phyloP scores from a whole-genome alignment of 192 early-diverging fungal genomes.

The Entomortierella beljakovae region DNA sequence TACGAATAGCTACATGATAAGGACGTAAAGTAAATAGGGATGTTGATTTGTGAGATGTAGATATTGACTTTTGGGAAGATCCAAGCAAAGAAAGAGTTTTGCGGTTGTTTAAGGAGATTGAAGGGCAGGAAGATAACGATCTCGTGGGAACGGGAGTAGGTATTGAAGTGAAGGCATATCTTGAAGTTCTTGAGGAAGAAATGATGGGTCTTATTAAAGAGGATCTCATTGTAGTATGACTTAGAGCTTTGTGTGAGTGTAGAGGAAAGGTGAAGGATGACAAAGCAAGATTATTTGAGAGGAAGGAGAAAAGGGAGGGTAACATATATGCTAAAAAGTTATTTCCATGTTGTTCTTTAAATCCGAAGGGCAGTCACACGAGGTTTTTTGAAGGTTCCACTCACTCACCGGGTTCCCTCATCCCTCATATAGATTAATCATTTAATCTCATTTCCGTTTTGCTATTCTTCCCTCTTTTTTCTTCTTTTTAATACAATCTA shows the following conservation, averaged over 20 bases:
- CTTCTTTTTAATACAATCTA: conserved; percentile 51
- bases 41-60: neutral
- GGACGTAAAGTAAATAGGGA: conserved; percentile 6
- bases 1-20: conserved; percentile 39
- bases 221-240: neutral
- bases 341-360: too few species aligned
- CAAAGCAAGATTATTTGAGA: neutral
- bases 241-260: neutral
- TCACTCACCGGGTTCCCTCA: neutral
- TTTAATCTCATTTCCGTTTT: neutral
- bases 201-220: neutral
- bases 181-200: neutral
- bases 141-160: neutral
- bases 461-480: neutral
- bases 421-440: neutral
- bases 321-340: neutral
- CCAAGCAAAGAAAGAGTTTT: neutral
- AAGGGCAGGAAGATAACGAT: neutral
- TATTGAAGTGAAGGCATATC: neutral
- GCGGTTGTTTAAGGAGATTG: neutral
- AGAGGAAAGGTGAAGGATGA: neutral
- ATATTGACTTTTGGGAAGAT: neutral
- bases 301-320: neutral
- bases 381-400: neutral
- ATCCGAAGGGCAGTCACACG: neutral